Base-by-base conservation (phyloP, 805 yeast genomes). In the Kazachstania bromeliacearum region DNA sequence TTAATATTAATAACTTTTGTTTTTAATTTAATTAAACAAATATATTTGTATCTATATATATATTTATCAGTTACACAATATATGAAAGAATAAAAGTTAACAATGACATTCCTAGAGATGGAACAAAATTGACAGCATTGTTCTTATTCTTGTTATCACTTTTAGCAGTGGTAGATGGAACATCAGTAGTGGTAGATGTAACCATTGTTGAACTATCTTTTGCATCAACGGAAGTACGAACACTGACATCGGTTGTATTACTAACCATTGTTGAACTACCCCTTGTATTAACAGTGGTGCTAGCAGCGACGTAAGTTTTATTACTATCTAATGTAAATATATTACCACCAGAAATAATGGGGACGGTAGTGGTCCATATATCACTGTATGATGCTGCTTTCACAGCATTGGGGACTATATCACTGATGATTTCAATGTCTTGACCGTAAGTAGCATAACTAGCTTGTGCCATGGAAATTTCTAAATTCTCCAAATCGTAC, bases 401-500 rank as follows among this genome's bases (percentile, higher is more conserved):
- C 1, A 57, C 51, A 0, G 79, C 79, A 31, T 67, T 57, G 13
- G 83, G 83, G 24, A 76, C 65, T 3, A 47, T 36, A 2, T 55
- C 34, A 2, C 35, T 27, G 23, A 77, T 66, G 4, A 56, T 64
- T 37, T 74, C 77, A 28, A 76, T 67, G 17, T 26, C 31, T 28
- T 53, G 38, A 7, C 53, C 53, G 17, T 20, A 15, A 21, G 12
- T 10, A 34, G 40, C 12, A 19, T 22, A 24, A 15, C n/a, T 18
- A 2, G 67, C 76, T 41, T 67, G 72, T 4, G 76, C 79, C 36
- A 73, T 26, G 1, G 70, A 68, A n/a, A 73, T 48, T 38, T 66
- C 65, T 16, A 55, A 47, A 20, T 60, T 60, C 24, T 69, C 77
- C 39, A 75, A 49, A 54, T 77, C 80, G 40, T 68, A 77, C 32